A percentile compares a stretch with the other conserved stretches of the same genome.
phyloP scores from a whole-genome alignment of 1,284 basidiomycete species.

The Ganoderma meredithae region DNA sequence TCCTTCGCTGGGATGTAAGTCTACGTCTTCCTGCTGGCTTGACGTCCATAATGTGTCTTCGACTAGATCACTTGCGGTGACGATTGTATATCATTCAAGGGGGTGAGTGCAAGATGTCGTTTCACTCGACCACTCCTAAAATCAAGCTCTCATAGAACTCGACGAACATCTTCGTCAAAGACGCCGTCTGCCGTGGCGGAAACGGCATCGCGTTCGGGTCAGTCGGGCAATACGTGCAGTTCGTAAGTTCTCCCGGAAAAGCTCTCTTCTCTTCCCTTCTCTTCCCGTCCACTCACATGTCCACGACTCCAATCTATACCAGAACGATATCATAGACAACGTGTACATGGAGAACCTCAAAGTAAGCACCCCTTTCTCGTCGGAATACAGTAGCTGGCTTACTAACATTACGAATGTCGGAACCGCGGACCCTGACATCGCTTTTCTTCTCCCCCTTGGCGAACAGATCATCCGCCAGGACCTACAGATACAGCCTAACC shows the following conservation, averaged over 20 bases:
- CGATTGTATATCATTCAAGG: slow-evolving; percentile 72
- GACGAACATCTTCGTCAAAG: slow-evolving; percentile 57
- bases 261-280: neutral
- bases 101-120: slow-evolving; percentile 41
- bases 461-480: slow-evolving; percentile 54
- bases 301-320: no score
- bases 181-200: slow-evolving; percentile 66
- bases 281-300: neutral
- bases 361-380: slow-evolving; percentile 37
- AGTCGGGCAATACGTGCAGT: slow-evolving; percentile 63
- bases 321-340: slow-evolving; percentile 64
- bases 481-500: slow-evolving; percentile 59
- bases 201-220: slow-evolving; percentile 73
- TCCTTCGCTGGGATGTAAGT: slow-evolving; percentile 59
- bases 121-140: neutral
- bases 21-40: neutral
- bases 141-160: slow-evolving; percentile 51
- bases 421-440: neutral
- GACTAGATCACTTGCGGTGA: slow-evolving; percentile 61
- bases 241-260: slow-evolving; percentile 45
- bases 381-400: neutral
- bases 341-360: slow-evolving; percentile 58
- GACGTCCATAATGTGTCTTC: neutral
- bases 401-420: neutral
- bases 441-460: neutral